These are phyloP conservation scores for Lyophyllum shimeji DNA, from an alignment of 768 basidiomycete species.

Conservation along the genomic window DNA sequence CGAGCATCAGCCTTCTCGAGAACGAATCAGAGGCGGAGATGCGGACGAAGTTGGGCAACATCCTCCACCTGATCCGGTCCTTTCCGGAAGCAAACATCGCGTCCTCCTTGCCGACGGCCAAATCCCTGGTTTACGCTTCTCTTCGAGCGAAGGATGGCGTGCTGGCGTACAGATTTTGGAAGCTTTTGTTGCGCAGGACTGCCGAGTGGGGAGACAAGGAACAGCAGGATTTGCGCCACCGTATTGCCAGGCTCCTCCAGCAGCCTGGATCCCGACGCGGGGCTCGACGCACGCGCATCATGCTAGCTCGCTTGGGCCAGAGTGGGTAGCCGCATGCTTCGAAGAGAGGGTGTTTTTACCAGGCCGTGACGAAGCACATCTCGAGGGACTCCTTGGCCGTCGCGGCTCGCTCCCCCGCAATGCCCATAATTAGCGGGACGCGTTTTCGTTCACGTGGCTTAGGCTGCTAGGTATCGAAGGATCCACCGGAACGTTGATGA, in stretches of 20 bases:
- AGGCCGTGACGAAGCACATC: neutral
- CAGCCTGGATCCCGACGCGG: conserved; percentile 17
- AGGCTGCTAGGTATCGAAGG: conserved; percentile 20
- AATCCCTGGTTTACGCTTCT: conserved; percentile 49
- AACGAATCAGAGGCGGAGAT: conserved; percentile 23
- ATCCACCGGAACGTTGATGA: conserved; percentile 24
- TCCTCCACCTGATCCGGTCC: conserved; percentile 40
- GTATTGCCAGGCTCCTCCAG: conserved; percentile 36
- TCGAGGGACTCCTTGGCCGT: conserved; percentile 1
- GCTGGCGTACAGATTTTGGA: conserved; percentile 66
- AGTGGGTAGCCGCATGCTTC: neutral
- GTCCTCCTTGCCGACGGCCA: conserved; percentile 48
- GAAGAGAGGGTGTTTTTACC: conserved; percentile 2
- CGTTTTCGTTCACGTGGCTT: conserved; percentile 25
- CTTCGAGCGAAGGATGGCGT: conserved; percentile 45
- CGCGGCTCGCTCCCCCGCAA: conserved; percentile 6
- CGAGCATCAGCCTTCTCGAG: conserved; percentile 28
- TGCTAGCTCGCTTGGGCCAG: conserved; percentile 31
- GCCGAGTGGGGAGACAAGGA: conserved; percentile 48
- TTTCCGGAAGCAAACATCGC: conserved; percentile 34
- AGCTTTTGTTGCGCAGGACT: conserved; percentile 39
- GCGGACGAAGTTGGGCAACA: conserved; percentile 36
- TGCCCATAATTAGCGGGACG: conserved; percentile 8
- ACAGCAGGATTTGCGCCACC: conserved; percentile 41
- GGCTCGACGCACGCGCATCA: conserved; percentile 19